Percentiles rank a stretch among this genome's conserved stretches.
phyloP scores from a whole-genome alignment of 2,329 filamentous ascomycete genomes.

The Chalaropsis thielavioides region DNA sequence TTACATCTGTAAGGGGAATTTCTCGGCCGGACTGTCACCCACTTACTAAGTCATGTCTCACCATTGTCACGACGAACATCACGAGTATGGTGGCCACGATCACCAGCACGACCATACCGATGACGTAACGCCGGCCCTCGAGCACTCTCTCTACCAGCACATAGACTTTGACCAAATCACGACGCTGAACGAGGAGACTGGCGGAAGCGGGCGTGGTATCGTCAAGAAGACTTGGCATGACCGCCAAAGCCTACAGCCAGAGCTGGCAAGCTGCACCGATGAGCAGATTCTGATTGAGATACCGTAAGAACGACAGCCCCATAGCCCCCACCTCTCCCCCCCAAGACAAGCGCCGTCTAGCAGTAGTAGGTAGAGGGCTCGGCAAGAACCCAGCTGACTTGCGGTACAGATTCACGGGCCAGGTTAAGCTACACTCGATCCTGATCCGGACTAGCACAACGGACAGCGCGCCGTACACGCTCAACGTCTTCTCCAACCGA shows the following conservation, averaged over 20 bases:
- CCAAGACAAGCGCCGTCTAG: too few species aligned
- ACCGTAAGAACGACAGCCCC: constrained; percentile 45
- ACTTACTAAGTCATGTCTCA: constrained; percentile 27
- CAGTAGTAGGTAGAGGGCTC: not conserved
- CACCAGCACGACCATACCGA: constrained; percentile 74
- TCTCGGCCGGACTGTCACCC: not conserved
- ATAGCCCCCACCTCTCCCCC: too few species aligned
- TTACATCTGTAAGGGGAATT: not conserved
- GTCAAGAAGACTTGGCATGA: constrained; percentile 87
- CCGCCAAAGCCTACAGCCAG: constrained; percentile 53
- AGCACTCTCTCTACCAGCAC: constrained; percentile 80
- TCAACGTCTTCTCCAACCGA: constrained; percentile 79
- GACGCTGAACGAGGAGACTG: constrained; percentile 66
- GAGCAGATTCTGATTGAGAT: constrained; percentile 89
- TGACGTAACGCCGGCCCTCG: constrained; percentile 81
- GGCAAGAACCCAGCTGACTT: constrained; percentile 1
- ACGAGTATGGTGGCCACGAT: constrained; percentile 35
- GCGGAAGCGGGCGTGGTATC: constrained; percentile 56
- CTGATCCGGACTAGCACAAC: constrained; percentile 66
- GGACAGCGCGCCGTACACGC: constrained; percentile 57
- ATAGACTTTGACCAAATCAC: constrained; percentile 77
- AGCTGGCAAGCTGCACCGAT: constrained; percentile 74
- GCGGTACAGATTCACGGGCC: constrained; percentile 65
- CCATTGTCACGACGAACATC: constrained; percentile 40
- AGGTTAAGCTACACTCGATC: constrained; percentile 83